A percentile compares a stretch with the other conserved stretches of the same genome.
Evolutionary conservation across 129 eudicot genomes (phyloP).

Genomic region (Helichrysum umbraculigerum): DNA sequence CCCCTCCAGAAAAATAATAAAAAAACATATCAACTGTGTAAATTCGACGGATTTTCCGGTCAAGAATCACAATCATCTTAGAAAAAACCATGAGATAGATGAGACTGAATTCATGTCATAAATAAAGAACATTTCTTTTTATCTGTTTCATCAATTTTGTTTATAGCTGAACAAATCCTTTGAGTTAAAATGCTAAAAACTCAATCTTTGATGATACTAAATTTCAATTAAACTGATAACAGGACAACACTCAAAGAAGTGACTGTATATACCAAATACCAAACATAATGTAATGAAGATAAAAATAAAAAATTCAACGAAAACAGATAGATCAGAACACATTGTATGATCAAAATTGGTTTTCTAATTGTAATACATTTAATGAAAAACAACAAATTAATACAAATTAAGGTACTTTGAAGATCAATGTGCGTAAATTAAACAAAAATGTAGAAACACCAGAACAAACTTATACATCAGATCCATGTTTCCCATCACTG

Average conservation of each 20-base stretch:
- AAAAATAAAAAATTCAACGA: not conserved
- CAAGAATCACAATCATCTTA: not conserved
- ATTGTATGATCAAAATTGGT: conserved; percentile 26
- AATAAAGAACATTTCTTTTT: not conserved
- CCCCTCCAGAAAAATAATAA: not conserved
- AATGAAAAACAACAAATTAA: conserved; percentile 17
- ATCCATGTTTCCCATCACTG: conserved; percentile 30
- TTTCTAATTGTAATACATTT: conserved; percentile 15
- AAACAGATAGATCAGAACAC: conserved; percentile 32
- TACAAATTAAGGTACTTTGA: conserved; percentile 8
- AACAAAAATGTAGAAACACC: conserved; percentile 26
- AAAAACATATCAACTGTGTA: not conserved
- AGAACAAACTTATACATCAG: conserved; percentile 26
- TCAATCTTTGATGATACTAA: not conserved
- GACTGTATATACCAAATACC: not conserved
- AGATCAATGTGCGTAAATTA: conserved; percentile 32
- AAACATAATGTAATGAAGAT: not conserved
- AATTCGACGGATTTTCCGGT: not conserved
- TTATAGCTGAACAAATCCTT: not conserved
- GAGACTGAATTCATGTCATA: not conserved
- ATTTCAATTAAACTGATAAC: not conserved
- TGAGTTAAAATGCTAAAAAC: not conserved
- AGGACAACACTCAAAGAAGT: not conserved
- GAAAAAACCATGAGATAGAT: not conserved
- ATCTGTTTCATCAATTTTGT: not conserved